These are phyloP conservation scores for Candida easanensis DNA, from an alignment of 805 yeast species.

Conservation along the genomic window DNA sequence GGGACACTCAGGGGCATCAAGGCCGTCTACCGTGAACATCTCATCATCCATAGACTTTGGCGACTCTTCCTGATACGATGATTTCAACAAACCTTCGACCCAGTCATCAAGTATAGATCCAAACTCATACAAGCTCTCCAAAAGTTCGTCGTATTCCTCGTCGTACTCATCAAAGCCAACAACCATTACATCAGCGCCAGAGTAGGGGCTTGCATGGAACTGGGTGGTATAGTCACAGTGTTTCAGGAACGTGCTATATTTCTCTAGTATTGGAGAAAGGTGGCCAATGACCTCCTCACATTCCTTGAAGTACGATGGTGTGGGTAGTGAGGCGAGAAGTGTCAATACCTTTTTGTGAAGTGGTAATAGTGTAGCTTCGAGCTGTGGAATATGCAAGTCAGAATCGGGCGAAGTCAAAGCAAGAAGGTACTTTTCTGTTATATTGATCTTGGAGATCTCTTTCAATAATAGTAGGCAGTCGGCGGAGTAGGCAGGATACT, in stretches of 20 bases:
- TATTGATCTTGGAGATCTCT: background rate
- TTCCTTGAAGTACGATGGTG: background rate
- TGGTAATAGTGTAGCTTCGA: slow-evolving; percentile 2
- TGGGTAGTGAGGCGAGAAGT: background rate
- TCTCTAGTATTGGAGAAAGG: background rate
- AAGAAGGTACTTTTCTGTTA: slow-evolving; percentile 9
- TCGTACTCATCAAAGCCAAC: slow-evolving; percentile 19
- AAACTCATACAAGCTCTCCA: slow-evolving; percentile 9
- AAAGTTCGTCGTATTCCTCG: slow-evolving; percentile 7
- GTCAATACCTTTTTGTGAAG: background rate
- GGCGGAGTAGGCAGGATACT: background rate
- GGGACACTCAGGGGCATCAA: slow-evolving; percentile 4
- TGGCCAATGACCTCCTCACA: background rate
- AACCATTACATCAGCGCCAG: slow-evolving; percentile 14
- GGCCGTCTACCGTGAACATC: slow-evolving; percentile 7
- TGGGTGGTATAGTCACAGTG: slow-evolving; percentile 13
- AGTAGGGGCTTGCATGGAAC: slow-evolving; percentile 16
- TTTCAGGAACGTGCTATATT: slow-evolving; percentile 2
- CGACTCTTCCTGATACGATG: background rate
- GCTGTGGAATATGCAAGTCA: background rate
- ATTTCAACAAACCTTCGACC: slow-evolving; percentile 10
- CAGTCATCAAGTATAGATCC: slow-evolving; percentile 11
- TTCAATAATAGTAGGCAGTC: background rate
- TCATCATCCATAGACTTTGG: slow-evolving; percentile 1
- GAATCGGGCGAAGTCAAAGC: slow-evolving; percentile 9